Base-by-base conservation (phyloP, 2,329 filamentous ascomycete genomes). In the Chrysosporium keratinophilum region DNA sequence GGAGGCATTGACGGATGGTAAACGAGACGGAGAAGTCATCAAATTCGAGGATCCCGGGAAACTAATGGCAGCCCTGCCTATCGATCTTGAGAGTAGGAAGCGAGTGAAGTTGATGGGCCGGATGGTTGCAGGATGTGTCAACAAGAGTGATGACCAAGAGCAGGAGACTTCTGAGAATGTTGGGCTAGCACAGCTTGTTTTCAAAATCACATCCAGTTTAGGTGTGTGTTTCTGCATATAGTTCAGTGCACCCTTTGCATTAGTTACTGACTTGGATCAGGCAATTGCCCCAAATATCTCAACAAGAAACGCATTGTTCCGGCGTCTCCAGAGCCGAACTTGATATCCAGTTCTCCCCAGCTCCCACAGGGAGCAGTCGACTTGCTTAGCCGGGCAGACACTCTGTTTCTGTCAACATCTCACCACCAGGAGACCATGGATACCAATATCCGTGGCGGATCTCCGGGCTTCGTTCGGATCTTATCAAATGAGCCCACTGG, bases 261-360 rank as follows among this genome's bases (percentile, higher is more conserved):
- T 9, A 7, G 17, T 28, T 23, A 48, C 57, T 62, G 20, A 62
- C 28, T 34, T 50, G 15, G n/a, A 46, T 54, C 42, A 71, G 83
- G 87, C 0, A 94, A 93, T 61, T 94, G 88, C 62, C 88, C 88
- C 1, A 95, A 95, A 68, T 95, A 95, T 62, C 65, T 95, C 34
- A 93, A 91, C 67, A 81, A 80, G 62, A 89, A 86, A 64, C 71
- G 73, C 1, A 80, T 94, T 39, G 64, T 69, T 1, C 75, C 78
- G 4, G 76, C 78, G 43, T 57, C 73, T 0, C 77, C 84, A 1
- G 64, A 73, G 12, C 79, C 85, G 9, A 68, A 68, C 45, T 66
- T 82, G 1, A 55, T 78, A 1, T 77, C 76, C 0, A 65, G 73
- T 20, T 71, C 69, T 1, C 59, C 74, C 2, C 67, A 71, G 2